Conservation (phyloP, 2,329 filamentous ascomycete genomes). For the Daldinia sp. region DNA sequence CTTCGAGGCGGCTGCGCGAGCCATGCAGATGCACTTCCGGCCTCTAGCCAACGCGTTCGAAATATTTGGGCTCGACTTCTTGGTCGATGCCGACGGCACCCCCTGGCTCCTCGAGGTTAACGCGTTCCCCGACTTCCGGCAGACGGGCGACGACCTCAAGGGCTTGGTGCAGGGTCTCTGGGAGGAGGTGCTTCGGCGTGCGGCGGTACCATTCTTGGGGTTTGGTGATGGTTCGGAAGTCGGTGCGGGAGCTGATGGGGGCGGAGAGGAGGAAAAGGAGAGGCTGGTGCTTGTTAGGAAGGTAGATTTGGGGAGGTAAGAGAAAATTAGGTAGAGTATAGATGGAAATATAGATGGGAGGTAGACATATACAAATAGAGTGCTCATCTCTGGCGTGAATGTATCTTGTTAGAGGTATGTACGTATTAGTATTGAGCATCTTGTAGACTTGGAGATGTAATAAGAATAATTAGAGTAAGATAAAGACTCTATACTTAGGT, state of each 20-base stretch:
- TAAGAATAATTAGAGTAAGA: too few species aligned
- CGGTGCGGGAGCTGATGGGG: slow-evolving; percentile 23
- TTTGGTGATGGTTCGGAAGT: slow-evolving; percentile 13
- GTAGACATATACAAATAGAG: slow-evolving; percentile 2
- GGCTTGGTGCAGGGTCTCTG: slow-evolving; percentile 82
- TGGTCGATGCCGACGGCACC: slow-evolving; percentile 75
- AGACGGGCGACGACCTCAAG: slow-evolving; percentile 83
- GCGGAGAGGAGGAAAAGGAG: slow-evolving; percentile 49
- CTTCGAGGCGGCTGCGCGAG: slow-evolving; percentile 87
- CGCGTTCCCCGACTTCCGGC: slow-evolving; percentile 94
- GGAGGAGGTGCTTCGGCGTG: slow-evolving; percentile 76
- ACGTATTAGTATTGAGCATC: not conserved
- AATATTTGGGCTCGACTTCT: slow-evolving; percentile 89
- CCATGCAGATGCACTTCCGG: slow-evolving; percentile 92
- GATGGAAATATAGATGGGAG: not conserved
- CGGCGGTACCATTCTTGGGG: slow-evolving; percentile 76
- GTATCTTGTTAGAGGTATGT: not conserved
- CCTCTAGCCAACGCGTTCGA: slow-evolving; percentile 90
- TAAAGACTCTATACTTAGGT: too few species aligned
- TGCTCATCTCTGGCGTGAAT: not conserved
- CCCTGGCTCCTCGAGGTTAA: slow-evolving; percentile 92
- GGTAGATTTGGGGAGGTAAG: slow-evolving; percentile 62
- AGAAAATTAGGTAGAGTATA: not conserved
- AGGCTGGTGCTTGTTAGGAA: slow-evolving; percentile 66
- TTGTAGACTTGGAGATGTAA: not conserved